Evolutionary conservation across 495 filamentous ascomycete genomes (phyloP), one percentile per base, ranked within the genome.

Genomic region (Penicillium flavigenum): DNA sequence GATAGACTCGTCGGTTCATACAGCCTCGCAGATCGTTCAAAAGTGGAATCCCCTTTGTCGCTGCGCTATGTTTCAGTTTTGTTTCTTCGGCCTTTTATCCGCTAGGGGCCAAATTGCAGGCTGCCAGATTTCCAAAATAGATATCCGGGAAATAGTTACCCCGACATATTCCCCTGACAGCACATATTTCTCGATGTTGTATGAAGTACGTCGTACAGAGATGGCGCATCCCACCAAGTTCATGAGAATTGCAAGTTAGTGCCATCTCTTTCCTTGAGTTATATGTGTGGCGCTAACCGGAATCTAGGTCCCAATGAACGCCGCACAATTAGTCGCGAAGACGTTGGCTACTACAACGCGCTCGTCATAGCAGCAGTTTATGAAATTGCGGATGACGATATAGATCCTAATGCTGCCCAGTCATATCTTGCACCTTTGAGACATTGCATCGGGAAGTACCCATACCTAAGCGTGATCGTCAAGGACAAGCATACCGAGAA

Each of bases 321-420:
- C 24, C 65, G 65, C 36, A 65, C 65, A 10, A 68, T 68, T n/a
- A 63, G 58, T 43, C 65, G 65, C 22, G 65, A 68, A 53, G 57
- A 63, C 22, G 27, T 65, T 24, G 63, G 65, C 3, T 68, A 58
- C 43, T 68, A 68, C 56, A 60, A 65, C 24, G 63, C 65, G 6
- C 60, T 68, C 12, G 34, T 61, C 17, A 55, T 68, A 36, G 65
- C 42, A 42, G 63, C 56, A 32, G 26, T 69, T n/a, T 66, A 69
- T 42, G 63, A 69, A 38, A n/a, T 59, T 41, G 20, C 46, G 9
- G 22, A 12, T 56, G 49, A 41, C 34, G 20, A 54, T 16, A 26
- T 61, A 38, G 63, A 65, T 26, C 4, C 63, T 1, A 20, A 26
- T 0, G 59, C 51, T 3, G 10, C 52, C 20, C 31, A 29, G 3